Evolutionary conservation across 2,329 filamentous ascomycete genomes (phyloP), one percentile per base, ranked within the genome.

Genomic region (Pleoardoris graminearum): DNA sequence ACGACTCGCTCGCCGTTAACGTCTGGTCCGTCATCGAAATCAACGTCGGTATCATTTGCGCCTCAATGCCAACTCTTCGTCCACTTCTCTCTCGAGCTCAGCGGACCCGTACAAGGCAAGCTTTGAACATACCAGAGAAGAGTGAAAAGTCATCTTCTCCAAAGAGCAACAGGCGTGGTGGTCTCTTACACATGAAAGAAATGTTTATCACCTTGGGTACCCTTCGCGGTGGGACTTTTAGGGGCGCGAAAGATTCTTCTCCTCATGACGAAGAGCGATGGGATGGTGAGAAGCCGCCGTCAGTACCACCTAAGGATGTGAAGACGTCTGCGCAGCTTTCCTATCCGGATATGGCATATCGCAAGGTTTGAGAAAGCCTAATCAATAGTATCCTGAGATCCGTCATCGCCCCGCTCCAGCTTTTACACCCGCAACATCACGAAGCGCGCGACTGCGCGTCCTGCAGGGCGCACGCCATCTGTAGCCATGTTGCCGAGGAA

Each of bases 1-100:
- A 79, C 84, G 90, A 92, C 65, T 88, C 89, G 1, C 88, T 89
- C 0, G 76, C 90, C 10, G 88, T 90, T 0, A 86, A 95, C 66
- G 91, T 95, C 85, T 96, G 91, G 91, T 92, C 89, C 7, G 88
- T 88, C 16, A 85, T 96, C 51, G 91, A 96, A 71, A 90, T 96
- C 63, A 93, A 95, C 60, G 80, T 94, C 2, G 91, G 90, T n/a
- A 91, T 96, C 59, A 85, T 90, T 48, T 95, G 90, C 67, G 91
- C 89, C 32, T 96, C 90, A 60, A 87, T 96, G 16, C 92, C 92
- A 3, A 91, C 88, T 0, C 77, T 96, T 47, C 96, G 96, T 67
- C 91, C 92, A 2, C 79, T 97, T 14, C 46, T 68, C 8, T 62
- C 58, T 3, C 58, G 52, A 43, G 50, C 59, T 2, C 60, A 64